Base-by-base conservation (phyloP, 306 rosid genomes). In the Dryas drummondii region DNA sequence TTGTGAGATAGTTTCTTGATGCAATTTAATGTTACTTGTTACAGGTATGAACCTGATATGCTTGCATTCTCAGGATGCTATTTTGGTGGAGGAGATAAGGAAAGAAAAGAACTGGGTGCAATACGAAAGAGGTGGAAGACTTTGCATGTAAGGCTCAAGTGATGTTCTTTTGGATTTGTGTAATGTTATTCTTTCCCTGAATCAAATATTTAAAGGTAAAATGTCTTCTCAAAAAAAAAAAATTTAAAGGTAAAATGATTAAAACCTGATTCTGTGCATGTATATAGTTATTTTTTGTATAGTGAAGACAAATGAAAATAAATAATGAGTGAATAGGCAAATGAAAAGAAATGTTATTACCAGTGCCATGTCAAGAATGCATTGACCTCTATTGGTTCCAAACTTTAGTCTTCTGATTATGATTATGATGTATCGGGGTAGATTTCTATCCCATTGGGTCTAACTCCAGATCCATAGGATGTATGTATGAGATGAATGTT, bases 51-150 rank as follows among this genome's bases (percentile, higher is more conserved):
- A 83, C 93, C 98, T 74, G 99, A 96, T 85, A 96, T 96, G 99
- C 97, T 96, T 82, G 99, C 99, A 78, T 96, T 96, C 84, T 96
- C 99, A 52, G 99, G 97, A 66, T 96, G 99, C 68, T 82, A 92
- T 84, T 96, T 90, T 88, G 99, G 99, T 81, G 99, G 98, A 68
- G 98, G 99, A 69, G 98, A 96, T 80, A 96, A 84, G 83, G 98
- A 96, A 81, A 89, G 82, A 79, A 90, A 89, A 69, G 96, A 86
- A 64, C 81, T 96, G 68, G 92, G 96, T 47, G 84, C 91, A 56
- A 89, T 96, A 82, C 89, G 98, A 79, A 92, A 86, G 90, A 90
- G 99, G 82, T 96, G 99, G 99, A 96, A 92, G 86, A 92, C 98
- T 26, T 85, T 96, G 69, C 99, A 94, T 85, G 99, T 94, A 84